Conservation (phyloP, 2,329 filamentous ascomycete species). For the Colletotrichum sp. region DNA sequence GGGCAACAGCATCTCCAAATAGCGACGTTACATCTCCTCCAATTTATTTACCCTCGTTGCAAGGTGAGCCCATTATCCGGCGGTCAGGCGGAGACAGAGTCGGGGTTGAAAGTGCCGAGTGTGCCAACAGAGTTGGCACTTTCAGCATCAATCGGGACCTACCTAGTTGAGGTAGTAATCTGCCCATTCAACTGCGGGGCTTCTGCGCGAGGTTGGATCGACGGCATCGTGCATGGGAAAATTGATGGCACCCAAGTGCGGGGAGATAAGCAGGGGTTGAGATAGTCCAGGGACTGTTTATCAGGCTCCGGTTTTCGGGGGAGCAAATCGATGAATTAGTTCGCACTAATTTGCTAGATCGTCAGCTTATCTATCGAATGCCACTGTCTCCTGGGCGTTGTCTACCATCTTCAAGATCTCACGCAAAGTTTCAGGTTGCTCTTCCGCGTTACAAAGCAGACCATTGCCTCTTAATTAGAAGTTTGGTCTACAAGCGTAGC, state of each 20-base stretch:
- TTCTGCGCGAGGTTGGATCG: neutral
- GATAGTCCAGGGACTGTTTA: neutral
- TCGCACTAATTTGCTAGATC: neutral
- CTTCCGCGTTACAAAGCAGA: neutral
- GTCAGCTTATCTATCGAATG: neutral
- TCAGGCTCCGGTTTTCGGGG: neutral
- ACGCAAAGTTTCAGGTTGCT: neutral
- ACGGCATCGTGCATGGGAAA: neutral
- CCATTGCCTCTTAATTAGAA: neutral
- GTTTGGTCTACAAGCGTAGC: neutral
- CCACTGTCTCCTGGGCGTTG: neutral
- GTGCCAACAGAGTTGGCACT: neutral
- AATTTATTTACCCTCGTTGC: neutral
- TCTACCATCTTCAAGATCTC: neutral
- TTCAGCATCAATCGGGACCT: neutral
- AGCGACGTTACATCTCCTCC: constrained; percentile 14
- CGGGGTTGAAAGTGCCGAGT: neutral
- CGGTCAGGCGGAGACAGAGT: neutral
- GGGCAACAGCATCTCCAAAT: neutral
- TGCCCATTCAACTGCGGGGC: neutral
- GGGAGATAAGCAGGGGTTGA: constrained; percentile 19
- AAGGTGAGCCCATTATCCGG: neutral
- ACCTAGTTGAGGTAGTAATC: neutral
- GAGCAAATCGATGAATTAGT: neutral
- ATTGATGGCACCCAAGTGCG: neutral